Evolutionary conservation across 129 eudicot genomes (phyloP).

Genomic region (Centrapalus pauciflorus): DNA sequence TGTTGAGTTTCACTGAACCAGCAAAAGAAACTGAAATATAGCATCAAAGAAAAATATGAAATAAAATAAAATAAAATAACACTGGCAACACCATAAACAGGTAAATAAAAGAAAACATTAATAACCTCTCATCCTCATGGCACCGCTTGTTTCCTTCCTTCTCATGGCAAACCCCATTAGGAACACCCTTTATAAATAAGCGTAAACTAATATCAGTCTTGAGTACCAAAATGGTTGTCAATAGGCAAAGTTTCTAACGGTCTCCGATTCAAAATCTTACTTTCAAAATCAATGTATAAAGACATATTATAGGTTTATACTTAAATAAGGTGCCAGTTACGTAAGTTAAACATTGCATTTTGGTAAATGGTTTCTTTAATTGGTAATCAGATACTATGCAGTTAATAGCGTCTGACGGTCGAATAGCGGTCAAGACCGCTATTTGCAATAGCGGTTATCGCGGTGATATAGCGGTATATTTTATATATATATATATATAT

Average conservation of each 20-base stretch:
- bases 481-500: too few relatives aligned
- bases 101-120: not conserved
- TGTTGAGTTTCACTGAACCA: constrained; percentile 64
- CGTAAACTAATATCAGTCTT: not conserved
- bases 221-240: too few relatives aligned
- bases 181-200: constrained; percentile 48
- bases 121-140: constrained; percentile 70
- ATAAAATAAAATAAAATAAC: not conserved
- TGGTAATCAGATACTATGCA: not conserved
- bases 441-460: too few relatives aligned
- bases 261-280: too few relatives aligned
- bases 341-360: too few relatives aligned
- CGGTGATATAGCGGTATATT: too few relatives aligned
- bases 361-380: too few relatives aligned
- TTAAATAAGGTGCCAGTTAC: too few relatives aligned
- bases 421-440: too few relatives aligned
- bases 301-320: too few relatives aligned
- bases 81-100: not conserved
- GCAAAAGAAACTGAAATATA: constrained; percentile 64
- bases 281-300: too few relatives aligned
- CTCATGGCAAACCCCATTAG: constrained; percentile 58
- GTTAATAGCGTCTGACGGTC: not conserved
- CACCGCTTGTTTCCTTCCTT: constrained; percentile 76
- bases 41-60: constrained; percentile 16
- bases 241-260: too few relatives aligned